A percentile compares a stretch with the other conserved stretches of the same genome.
These are phyloP conservation scores for Dioscorea alata DNA, from an alignment of 106 monocot genomes.

Conservation along the genomic window DNA sequence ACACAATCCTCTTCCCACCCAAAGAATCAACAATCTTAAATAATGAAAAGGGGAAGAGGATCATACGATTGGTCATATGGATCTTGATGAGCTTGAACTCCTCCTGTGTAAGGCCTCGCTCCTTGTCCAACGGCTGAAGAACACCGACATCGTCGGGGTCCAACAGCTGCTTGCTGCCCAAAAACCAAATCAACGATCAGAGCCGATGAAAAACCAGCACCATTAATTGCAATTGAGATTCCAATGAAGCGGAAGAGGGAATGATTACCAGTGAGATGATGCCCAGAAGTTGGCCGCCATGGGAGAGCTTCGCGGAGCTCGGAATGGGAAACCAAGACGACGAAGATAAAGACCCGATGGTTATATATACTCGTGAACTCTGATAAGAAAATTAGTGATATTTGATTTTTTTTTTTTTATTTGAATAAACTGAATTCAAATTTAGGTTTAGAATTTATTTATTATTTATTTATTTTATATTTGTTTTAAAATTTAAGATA, in stretches of 20 bases:
- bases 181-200: neutral
- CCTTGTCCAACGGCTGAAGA: conserved; percentile 46
- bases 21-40: neutral
- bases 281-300: conserved; percentile 92
- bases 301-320: no score
- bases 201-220: neutral
- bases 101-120: conserved; percentile 60
- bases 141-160: conserved; percentile 63
- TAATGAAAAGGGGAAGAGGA: neutral
- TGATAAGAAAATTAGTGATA: no score
- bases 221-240: no score
- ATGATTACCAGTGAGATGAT: conserved; percentile 60
- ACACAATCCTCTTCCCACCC: no score
- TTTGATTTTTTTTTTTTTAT: no score
- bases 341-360: no score
- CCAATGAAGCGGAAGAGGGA: neutral
- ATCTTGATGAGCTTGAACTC: conserved; percentile 80
- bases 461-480: no score
- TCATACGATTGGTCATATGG: conserved; percentile 66
- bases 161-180: conserved; percentile 57
- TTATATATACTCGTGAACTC: no score
- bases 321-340: no score
- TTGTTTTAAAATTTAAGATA: no score
- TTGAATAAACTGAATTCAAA: no score
- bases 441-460: no score